Conservation (phyloP, 2,329 filamentous ascomycete species). For the Ophiostoma sp. region DNA sequence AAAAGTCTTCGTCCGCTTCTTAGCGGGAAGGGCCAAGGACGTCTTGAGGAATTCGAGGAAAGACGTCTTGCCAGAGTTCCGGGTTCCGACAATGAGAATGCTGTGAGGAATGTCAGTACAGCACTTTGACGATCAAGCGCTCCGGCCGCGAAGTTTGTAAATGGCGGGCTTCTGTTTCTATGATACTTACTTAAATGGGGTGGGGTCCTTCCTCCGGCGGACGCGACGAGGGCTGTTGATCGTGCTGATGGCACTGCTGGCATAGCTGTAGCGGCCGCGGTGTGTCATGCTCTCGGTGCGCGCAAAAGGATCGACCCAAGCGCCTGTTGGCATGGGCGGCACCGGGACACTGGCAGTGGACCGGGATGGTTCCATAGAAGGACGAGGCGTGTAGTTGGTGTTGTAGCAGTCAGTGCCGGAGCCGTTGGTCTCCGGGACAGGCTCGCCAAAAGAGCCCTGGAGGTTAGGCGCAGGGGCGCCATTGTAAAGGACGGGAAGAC, state of each 20-base stretch:
- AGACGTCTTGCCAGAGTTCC: slow-evolving; percentile 86
- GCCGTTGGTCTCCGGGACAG: slow-evolving; percentile 42
- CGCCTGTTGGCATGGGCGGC: slow-evolving; percentile 56
- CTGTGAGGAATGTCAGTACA: slow-evolving; percentile 41
- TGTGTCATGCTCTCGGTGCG: slow-evolving; percentile 93
- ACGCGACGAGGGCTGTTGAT: slow-evolving; percentile 90
- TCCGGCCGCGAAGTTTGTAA: no score
- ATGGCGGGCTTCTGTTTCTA: no score
- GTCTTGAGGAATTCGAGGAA: slow-evolving; percentile 94
- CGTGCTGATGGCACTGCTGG: slow-evolving; percentile 82
- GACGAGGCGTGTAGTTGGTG: slow-evolving; percentile 36
- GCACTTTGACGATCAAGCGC: no score
- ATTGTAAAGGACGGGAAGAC: slow-evolving; percentile 49
- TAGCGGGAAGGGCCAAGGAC: slow-evolving; percentile 73
- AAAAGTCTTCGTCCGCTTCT: slow-evolving; percentile 59
- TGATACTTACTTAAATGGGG: slow-evolving; percentile 86
- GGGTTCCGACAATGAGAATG: slow-evolving; percentile 82
- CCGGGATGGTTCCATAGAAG: slow-evolving; percentile 50
- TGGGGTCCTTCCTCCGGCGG: slow-evolving; percentile 91
- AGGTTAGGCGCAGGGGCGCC: slow-evolving; percentile 43
- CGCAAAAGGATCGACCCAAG: slow-evolving; percentile 68
- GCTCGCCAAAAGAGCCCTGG: slow-evolving; percentile 47
- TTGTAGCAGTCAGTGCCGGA: slow-evolving; percentile 22
- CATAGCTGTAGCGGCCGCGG: slow-evolving; percentile 92
- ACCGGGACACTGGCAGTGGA: slow-evolving; percentile 38